Evolutionary conservation across 441 rosid species (phyloP), one percentile per base, ranked within the genome.

Genomic region (Geranium incanum): DNA sequence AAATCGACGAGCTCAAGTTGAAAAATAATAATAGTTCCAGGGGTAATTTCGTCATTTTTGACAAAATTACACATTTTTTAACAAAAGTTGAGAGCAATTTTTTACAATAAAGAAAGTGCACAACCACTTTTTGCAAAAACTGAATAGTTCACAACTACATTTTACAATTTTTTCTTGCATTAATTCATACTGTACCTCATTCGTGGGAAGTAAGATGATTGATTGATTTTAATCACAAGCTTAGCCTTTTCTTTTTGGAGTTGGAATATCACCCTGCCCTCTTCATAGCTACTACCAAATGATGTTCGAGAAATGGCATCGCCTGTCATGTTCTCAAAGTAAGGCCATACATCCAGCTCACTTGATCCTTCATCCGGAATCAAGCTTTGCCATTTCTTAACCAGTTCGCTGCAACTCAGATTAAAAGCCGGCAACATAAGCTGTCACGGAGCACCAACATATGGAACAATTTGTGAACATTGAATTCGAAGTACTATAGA

Each of bases 251-350:
- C 84, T 0, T 18, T 70, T 52, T 74, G 80, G 36, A 86, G 86
- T 66, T 82, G 74, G 59, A 86, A 86, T 15, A 86, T 82, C 65
- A 65, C 78, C 12, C 63, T 81, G 0, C 89, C 89, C 75, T 86
- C 86, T 72, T 81, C 81, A 36, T 74, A 84, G 74, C 81, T 84
- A 64, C 86, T 84, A 0, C 89, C 89, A 73, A 86, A 86, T 43
- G 87, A 81, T 1, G 87, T 81, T 59, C 82, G 79, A 19, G 87
- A 84, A 78, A 86, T 86, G 19, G 75, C 82, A 73, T 86, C 87
- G 2, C 72, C 76, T 5, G 89, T 82, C 65, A 86, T 55, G 39
- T 60, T 82, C 68, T 74, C 69, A 64, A 86, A 77, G 43, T 78
- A 52, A 16, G 85, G 81, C 89, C 87, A 86, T 0, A 81, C 80